Base-by-base conservation (phyloP, 2,329 filamentous ascomycete genomes). In the Colletotrichum agaves region DNA sequence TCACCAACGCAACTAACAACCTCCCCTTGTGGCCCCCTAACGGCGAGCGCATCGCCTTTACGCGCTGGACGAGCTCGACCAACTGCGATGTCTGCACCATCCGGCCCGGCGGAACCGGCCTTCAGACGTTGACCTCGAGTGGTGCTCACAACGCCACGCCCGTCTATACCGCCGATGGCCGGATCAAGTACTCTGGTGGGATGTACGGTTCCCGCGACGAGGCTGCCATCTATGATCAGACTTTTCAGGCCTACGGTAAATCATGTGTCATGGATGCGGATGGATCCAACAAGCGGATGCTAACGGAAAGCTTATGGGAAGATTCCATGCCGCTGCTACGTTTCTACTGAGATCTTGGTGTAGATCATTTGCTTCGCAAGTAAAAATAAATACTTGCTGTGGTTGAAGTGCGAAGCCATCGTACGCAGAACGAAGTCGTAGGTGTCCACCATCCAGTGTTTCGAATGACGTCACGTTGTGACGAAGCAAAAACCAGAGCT, bases 271-370 rank as follows among this genome's bases (percentile, higher is more conserved):
- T 61, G 62, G 57, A 61, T 33, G 62, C 57, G 6, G 63, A 67
- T 6, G 59, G 60, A 5, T 63, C 59, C 6, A 57, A 63, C 5
- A 67, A 62, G 59, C 44, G 43, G n/a, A 67, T 53, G 62, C 31
- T 60, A 33, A 49, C 63, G 23, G 55, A 69, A 8, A 75, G 73
- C 31, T 31, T 73, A n/a, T 77, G 73, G 61, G 67, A 73, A 23
- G 57, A 65, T 7, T 65, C 62, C 3, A 65, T 65, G 62, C 57
- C 62, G 46, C 21, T 65, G n/a, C 3, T 55, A 65, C 41, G 57
- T 65, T 39, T 57, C 62, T 2, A 65, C 55, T 4, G 57, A 65
- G 47, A 61, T 65, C 23, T 33, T 65, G 7, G 49, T 69, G 63
- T 33, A 65, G 47, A 27, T 27, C 2, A 1, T 8, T 27, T 27